Conservation (phyloP, 1,284 basidiomycete species). For the Phellopilus nigrolimitatus region DNA sequence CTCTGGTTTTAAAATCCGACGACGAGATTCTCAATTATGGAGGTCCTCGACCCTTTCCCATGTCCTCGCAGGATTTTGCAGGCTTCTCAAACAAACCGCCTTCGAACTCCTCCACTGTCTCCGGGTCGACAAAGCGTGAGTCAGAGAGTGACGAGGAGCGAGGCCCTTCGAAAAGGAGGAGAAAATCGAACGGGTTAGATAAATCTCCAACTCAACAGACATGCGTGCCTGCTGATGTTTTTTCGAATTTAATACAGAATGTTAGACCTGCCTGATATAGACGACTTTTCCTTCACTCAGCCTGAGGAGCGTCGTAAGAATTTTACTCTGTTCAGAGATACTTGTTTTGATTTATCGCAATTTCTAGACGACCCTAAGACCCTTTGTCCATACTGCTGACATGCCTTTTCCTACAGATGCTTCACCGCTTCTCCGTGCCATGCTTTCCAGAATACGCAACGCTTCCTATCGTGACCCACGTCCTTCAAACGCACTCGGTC, state of each 20-base stretch:
- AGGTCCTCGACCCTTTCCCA: constrained; percentile 12
- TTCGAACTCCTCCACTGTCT: constrained; percentile 1
- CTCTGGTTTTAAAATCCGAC: not conserved
- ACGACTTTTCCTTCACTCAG: constrained; percentile 4
- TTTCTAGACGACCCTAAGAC: constrained; percentile 48
- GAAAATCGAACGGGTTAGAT: constrained; percentile 1
- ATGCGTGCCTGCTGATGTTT: not conserved
- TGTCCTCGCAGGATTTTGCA: constrained; percentile 9
- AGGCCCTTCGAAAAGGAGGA: constrained; percentile 1
- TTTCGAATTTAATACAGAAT: not conserved
- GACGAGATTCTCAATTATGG: constrained; percentile 10
- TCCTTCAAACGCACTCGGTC: constrained; percentile 61
- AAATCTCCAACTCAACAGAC: not conserved
- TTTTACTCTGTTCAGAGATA: not conserved
- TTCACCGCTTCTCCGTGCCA: constrained; percentile 49
- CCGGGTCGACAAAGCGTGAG: constrained; percentile 2
- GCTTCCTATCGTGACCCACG: constrained; percentile 58
- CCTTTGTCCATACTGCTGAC: constrained; percentile 77
- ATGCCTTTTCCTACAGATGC: constrained; percentile 55
- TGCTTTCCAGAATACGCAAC: constrained; percentile 44
- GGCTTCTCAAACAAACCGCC: constrained; percentile 1
- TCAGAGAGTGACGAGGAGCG: constrained; percentile 2
- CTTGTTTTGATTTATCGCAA: not conserved
- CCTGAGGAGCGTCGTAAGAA: not conserved
- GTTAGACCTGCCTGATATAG: not conserved